phyloP scores from a whole-genome alignment of 768 basidiomycete genomes.

The Trametes coccinea region DNA sequence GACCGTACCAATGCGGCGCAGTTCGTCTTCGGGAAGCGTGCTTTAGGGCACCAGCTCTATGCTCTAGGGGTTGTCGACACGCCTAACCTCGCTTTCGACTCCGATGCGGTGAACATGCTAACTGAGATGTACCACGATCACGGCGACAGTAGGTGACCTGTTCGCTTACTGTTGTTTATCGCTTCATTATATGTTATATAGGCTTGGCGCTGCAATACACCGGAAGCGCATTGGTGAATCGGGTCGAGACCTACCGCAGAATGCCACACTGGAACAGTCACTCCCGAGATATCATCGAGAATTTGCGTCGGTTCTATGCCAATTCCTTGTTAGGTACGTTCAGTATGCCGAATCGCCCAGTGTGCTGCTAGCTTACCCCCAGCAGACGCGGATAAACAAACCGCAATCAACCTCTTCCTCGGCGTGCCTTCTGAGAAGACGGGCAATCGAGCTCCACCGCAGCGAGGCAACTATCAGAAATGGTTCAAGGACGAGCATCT shows the following conservation, averaged over 20 bases:
- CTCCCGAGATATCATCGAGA: conserved; percentile 94
- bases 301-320: conserved; percentile 90
- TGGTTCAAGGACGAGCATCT: conserved; percentile 84
- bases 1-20: conserved; percentile 97
- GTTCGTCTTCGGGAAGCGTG: conserved; percentile 95
- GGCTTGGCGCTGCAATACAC: conserved; percentile 96
- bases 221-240: conserved; percentile 92
- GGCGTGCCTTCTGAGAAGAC: conserved; percentile 61
- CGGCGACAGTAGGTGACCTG: conserved; percentile 72
- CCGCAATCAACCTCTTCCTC: conserved; percentile 96
- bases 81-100: conserved; percentile 87
- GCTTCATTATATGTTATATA: conserved; percentile 32
- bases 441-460: conserved; percentile 43
- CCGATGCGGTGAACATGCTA: conserved; percentile 93
- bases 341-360: background rate
- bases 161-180: too few relatives aligned
- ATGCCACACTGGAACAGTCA: conserved; percentile 98
- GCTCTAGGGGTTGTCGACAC: conserved; percentile 87
- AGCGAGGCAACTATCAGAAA: conserved; percentile 73
- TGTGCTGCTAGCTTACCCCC: background rate
- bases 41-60: conserved; percentile 92
- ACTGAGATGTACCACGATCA: conserved; percentile 99
- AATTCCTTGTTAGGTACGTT: conserved; percentile 82
- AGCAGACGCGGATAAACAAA: conserved; percentile 93
- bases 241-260: conserved; percentile 92